Evolutionary conservation across 352 stramenopile genomes (phyloP).

Genomic region (Globisporangium takayamanum): DNA sequence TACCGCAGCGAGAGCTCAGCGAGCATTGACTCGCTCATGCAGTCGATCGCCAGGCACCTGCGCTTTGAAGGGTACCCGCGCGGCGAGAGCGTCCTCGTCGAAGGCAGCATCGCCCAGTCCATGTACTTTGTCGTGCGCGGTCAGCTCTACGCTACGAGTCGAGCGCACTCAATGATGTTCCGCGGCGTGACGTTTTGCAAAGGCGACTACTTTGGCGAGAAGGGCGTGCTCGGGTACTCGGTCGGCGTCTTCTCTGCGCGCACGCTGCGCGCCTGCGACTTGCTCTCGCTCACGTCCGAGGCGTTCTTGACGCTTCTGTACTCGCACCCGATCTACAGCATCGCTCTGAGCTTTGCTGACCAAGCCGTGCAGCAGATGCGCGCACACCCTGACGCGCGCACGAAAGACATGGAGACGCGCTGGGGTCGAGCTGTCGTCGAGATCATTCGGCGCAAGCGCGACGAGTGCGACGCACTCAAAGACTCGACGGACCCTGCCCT

Average conservation of each 20-base stretch:
- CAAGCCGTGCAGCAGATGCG: constrained; percentile 30
- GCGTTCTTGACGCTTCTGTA: constrained; percentile 33
- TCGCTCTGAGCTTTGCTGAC: constrained; percentile 34
- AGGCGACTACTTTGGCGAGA: constrained; percentile 56
- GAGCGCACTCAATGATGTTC: constrained; percentile 38
- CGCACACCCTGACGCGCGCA: constrained; percentile 7
- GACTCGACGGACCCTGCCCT: not conserved
- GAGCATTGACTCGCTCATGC: constrained; percentile 18
- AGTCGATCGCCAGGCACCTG: constrained; percentile 37
- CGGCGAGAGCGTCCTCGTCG: constrained; percentile 52
- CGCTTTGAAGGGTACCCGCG: constrained; percentile 59
- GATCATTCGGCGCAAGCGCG: constrained; percentile 27
- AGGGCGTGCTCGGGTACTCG: constrained; percentile 40
- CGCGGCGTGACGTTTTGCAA: constrained; percentile 32
- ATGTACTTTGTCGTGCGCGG: constrained; percentile 70
- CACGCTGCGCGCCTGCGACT: constrained; percentile 43
- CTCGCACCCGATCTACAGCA: constrained; percentile 29
- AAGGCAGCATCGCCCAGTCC: constrained; percentile 49
- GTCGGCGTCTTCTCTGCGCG: constrained; percentile 46
- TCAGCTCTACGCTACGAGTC: constrained; percentile 42
- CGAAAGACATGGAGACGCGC: constrained; percentile 26
- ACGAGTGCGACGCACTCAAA: constrained; percentile 8
- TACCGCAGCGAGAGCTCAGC: not conserved
- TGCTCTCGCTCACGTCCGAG: constrained; percentile 50
- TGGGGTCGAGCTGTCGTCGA: constrained; percentile 33